A percentile compares a stretch with the other conserved stretches of the same genome.
Evolutionary conservation across 75 land plant genomes (phyloP).

Genomic region (Adiantum capillusveneris): DNA sequence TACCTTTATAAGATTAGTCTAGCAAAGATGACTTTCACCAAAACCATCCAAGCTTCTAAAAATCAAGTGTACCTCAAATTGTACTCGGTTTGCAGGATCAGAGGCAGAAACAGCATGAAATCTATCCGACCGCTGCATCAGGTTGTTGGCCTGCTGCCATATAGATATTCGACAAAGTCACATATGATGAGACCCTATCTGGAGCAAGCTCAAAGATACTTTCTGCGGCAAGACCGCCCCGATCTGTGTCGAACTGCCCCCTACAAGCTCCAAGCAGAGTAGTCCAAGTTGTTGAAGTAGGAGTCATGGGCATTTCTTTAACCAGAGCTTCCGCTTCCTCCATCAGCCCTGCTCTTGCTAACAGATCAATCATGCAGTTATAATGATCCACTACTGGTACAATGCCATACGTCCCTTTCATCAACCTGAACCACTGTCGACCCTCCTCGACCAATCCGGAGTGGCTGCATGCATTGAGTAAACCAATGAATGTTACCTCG

Average conservation of each 20-base stretch:
- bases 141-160: constrained; percentile 26
- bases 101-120: too few species aligned
- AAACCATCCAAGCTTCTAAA: too few species aligned
- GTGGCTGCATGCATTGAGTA: constrained; percentile 23
- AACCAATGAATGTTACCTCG: constrained; percentile 17
- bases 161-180: constrained; percentile 42
- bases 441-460: constrained; percentile 47
- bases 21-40: too few species aligned
- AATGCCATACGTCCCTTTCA: constrained; percentile 32
- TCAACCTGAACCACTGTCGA: constrained; percentile 31
- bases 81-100: too few species aligned
- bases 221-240: constrained; percentile 45
- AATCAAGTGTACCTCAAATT: too few species aligned
- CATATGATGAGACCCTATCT: constrained; percentile 38
- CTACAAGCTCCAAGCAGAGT: constrained; percentile 56
- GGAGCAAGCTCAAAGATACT: constrained; percentile 40
- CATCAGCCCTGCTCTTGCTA: constrained; percentile 62
- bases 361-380: constrained; percentile 64
- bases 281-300: constrained; percentile 52
- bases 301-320: constrained; percentile 47
- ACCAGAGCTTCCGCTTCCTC: constrained; percentile 52
- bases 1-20: too few species aligned
- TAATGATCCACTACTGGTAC: constrained; percentile 58
- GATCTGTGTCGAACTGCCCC: constrained; percentile 28
- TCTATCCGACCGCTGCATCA: too few species aligned